Evolutionary conservation across 768 basidiomycete genomes (phyloP), one percentile per base, ranked within the genome.

Genomic region (Tulasnella sp.): DNA sequence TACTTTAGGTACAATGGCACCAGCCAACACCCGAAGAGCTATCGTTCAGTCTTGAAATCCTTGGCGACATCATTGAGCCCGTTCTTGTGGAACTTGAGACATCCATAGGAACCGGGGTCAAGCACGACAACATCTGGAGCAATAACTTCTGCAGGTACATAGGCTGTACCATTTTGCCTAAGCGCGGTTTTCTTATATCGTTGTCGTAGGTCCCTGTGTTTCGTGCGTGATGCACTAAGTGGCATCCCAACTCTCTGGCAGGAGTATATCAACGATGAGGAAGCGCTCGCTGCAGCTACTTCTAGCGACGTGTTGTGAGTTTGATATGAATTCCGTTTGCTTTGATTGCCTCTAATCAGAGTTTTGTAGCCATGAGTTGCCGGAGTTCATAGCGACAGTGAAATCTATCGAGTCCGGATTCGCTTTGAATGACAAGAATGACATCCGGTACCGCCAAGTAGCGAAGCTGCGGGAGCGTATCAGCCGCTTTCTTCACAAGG

Each of bases 101-200:
- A 34, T 72, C 90, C 5, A 72, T 74, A 24, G 74, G 69, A 7
- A 76, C 78, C 4, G 70, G 70, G 17, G 64, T 68, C n/a, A 77
- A 70, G 48, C 88, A 89, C 81, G 80, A 86, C 66, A 80, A 72
- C 60, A 70, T 79, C 43, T 74, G 78, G 61, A 80, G 85, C 38
- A 89, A 87, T 65, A 87, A 88, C 68, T 88, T 90, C 66, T 96
- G 92, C 72, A 79, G 91, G 80, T 84, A 70, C 60, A 74, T 67
- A 21, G 27, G n/a, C n/a, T n/a, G 17, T 30, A 52, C 50, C 8
- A 7, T 66, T 71, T 4, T 70, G 75, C 12, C 25, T 48, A 10
- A 7, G 45, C 45, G n/a, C 25, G 52, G 21, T 57, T 38, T 8
- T 60, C 31, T 38, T 49, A 53, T 46, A 50, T 45, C 17, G 49